Evolutionary conservation across 2,329 filamentous ascomycete species (phyloP).

Genomic region (Diaporthe sp.): DNA sequence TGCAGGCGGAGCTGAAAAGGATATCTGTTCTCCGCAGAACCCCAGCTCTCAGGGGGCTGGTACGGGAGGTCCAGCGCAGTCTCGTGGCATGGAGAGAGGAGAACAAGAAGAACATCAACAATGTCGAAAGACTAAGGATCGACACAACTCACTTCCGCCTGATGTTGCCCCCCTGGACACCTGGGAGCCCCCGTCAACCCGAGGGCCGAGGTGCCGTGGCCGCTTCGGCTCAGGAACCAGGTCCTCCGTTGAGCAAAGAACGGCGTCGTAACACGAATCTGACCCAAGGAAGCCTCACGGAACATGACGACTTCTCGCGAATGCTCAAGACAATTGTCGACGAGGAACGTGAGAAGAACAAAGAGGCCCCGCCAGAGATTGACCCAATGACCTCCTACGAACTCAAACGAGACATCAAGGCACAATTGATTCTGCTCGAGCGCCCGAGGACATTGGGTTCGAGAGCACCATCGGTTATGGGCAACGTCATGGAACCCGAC

Average conservation of each 20-base stretch:
- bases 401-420: constrained; percentile 25
- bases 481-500: constrained; percentile 15
- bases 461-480: neutral
- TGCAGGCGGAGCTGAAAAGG: constrained; percentile 27
- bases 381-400: constrained; percentile 9
- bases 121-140: neutral
- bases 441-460: neutral
- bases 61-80: constrained; percentile 17
- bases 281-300: constrained; percentile 15
- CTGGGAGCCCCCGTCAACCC: neutral
- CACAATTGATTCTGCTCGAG: constrained; percentile 16
- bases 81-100: constrained; percentile 11
- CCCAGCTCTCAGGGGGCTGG: constrained; percentile 19
- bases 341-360: neutral
- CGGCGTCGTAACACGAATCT: neutral
- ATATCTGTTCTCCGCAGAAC: constrained; percentile 26
- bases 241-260: neutral
- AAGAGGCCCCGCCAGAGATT: neutral
- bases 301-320: constrained; percentile 12
- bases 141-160: constrained; percentile 2
- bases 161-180: neutral
- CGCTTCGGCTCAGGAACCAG: neutral
- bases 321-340: constrained; percentile 14
- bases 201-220: neutral
- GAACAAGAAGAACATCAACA: neutral